Evolutionary conservation across 78 protist species (phyloP).

Genomic region (Dictyostelium brefeldianum): DNA sequence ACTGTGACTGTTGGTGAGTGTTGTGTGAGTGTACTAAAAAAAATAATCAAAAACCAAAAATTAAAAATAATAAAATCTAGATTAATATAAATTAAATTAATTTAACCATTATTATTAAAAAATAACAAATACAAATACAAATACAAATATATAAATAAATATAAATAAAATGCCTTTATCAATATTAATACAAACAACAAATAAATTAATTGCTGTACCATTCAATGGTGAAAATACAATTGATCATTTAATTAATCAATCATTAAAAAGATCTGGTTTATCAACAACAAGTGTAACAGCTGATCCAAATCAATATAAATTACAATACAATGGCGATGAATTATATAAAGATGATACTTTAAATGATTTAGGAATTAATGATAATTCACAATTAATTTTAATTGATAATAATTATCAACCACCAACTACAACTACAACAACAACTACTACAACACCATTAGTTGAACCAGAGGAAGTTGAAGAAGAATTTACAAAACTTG

Average conservation of each 20-base stretch:
- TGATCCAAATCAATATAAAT: neutral
- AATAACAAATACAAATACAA: neutral
- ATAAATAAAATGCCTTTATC: slow-evolving; percentile 4
- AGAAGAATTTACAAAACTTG: neutral
- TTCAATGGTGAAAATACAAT: neutral
- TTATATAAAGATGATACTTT: slow-evolving; percentile 1
- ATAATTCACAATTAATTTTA: neutral
- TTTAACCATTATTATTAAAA: neutral
- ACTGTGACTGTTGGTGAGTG: too few species aligned
- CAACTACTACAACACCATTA: neutral
- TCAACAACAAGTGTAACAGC: neutral
- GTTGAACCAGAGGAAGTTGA: neutral
- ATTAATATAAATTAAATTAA: too few species aligned
- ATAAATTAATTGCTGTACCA: slow-evolving; percentile 33
- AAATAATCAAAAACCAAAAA: too few species aligned
- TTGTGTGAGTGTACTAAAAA: too few species aligned
- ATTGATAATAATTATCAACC: neutral
- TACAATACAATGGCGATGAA: neutral
- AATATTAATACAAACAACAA: neutral
- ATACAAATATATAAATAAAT: neutral
- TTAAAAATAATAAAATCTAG: too few species aligned
- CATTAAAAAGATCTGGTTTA: neutral
- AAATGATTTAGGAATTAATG: slow-evolving; percentile 8
- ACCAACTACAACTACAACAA: neutral
- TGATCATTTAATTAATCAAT: slow-evolving; percentile 10